A percentile compares a stretch with the other conserved stretches of the same genome.
phyloP scores from a whole-genome alignment of 1,284 basidiomycete genomes.

The Ustilago sp. region DNA sequence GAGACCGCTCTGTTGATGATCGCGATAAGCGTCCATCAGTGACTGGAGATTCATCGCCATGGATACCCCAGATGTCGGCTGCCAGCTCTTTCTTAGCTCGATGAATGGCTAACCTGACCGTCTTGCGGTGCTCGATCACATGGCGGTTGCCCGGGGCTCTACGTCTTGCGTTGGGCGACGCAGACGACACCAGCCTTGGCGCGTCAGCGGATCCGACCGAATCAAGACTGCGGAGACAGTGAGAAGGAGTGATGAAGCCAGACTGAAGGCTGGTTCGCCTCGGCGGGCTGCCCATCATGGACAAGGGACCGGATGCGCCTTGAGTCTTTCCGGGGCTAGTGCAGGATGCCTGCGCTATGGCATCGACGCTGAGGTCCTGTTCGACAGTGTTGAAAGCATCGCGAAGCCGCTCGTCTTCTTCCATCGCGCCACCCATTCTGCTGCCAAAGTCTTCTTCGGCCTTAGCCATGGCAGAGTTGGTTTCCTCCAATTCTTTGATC shows the following conservation, averaged over 20 bases:
- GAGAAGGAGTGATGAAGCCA: constrained; percentile 34
- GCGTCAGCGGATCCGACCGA: constrained; percentile 17
- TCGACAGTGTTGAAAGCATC: constrained; percentile 58
- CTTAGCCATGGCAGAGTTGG: constrained; percentile 53
- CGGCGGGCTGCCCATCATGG: neutral
- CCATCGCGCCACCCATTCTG: constrained; percentile 53
- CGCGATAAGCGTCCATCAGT: constrained; percentile 24
- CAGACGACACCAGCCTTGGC: constrained; percentile 3
- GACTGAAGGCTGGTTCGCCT: neutral
- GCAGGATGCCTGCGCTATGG: neutral
- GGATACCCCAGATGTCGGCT: constrained; percentile 21
- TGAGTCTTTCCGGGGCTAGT: neutral
- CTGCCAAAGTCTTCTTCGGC: constrained; percentile 57
- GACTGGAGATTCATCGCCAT: constrained; percentile 17
- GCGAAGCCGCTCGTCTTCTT: constrained; percentile 59
- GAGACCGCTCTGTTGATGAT: constrained; percentile 44
- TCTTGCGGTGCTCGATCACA: constrained; percentile 56
- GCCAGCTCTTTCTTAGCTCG: constrained; percentile 39
- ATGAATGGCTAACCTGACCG: constrained; percentile 50
- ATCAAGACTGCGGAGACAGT: constrained; percentile 24
- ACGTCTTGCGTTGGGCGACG: constrained; percentile 30
- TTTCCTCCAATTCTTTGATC: constrained; percentile 62
- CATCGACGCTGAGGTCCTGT: constrained; percentile 23
- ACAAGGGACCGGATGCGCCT: neutral
- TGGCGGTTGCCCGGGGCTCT: constrained; percentile 61